phyloP scores from a whole-genome alignment of 1,284 basidiomycete species.

The Inonotus hispidus region DNA sequence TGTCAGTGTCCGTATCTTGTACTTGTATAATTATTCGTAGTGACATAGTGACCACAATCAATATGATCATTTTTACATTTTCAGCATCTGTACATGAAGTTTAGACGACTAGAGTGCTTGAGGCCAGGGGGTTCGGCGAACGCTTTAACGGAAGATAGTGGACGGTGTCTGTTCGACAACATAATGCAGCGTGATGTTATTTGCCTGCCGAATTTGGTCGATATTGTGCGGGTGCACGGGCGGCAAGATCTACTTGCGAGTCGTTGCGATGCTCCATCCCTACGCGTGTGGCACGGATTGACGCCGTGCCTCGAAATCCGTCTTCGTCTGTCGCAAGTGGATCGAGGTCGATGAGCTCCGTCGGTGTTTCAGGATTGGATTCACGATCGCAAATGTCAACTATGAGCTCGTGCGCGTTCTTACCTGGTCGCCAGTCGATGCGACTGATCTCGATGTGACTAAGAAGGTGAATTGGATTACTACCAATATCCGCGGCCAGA shows the following conservation, averaged over 20 bases:
- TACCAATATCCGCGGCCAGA: slow-evolving; percentile 26
- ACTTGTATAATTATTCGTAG: too few relatives aligned
- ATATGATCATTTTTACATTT: background rate
- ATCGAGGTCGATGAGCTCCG: slow-evolving; percentile 8
- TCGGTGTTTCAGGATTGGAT: background rate
- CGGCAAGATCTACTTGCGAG: background rate
- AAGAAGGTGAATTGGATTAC: slow-evolving; percentile 27
- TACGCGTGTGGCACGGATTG: background rate
- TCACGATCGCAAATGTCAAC: slow-evolving; percentile 22
- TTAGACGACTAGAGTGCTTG: background rate
- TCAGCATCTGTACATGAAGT: background rate
- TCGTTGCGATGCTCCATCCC: background rate
- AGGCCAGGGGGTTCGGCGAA: too few relatives aligned
- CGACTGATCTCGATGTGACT: slow-evolving; percentile 29
- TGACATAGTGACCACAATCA: background rate
- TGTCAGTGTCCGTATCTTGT: too few relatives aligned
- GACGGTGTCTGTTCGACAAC: background rate
- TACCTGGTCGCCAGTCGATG: slow-evolving; percentile 25
- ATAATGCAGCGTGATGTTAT: background rate
- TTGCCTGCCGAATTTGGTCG: background rate
- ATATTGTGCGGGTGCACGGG: background rate
- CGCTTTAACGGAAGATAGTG: background rate
- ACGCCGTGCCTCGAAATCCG: background rate
- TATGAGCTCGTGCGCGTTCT: slow-evolving; percentile 25
- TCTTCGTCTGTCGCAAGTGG: background rate